A percentile compares a stretch with the other conserved stretches of the same genome.
Evolutionary conservation across 257 asterid genomes (phyloP).

Genomic region (Linderniella brevidens): DNA sequence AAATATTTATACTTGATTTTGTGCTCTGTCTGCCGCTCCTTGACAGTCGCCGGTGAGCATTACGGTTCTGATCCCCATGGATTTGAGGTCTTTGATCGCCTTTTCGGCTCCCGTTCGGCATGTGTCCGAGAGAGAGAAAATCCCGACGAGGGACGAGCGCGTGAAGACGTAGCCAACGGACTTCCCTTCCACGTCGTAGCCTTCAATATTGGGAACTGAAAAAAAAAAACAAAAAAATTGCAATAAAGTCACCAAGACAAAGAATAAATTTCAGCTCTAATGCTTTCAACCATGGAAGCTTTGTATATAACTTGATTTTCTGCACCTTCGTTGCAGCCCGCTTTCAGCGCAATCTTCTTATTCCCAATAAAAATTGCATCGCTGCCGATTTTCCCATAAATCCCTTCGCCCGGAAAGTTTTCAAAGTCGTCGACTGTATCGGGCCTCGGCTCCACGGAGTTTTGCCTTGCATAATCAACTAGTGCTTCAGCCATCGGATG

Average conservation of each 20-base stretch:
- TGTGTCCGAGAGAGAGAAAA: constrained; percentile 47
- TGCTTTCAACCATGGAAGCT: too few relatives aligned
- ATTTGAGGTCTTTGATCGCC: constrained; percentile 45
- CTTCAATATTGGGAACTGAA: constrained; percentile 50
- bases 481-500: constrained; percentile 87
- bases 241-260: too few relatives aligned
- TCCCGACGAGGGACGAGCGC: constrained; percentile 39
- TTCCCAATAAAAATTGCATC: constrained; percentile 48
- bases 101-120: constrained; percentile 82
- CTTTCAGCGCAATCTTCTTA: constrained; percentile 43
- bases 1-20: constrained; percentile 14
- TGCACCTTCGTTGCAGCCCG: constrained; percentile 49
- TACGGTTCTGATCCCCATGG: constrained; percentile 51
- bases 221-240: not conserved
- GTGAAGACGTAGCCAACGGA: constrained; percentile 52
- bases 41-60: constrained; percentile 79
- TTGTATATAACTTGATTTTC: too few relatives aligned
- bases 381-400: constrained; percentile 48
- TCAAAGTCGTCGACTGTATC: constrained; percentile 44
- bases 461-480: constrained; percentile 33
- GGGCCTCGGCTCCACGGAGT: constrained; percentile 40
- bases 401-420: constrained; percentile 84
- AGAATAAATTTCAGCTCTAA: too few relatives aligned
- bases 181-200: constrained; percentile 32
- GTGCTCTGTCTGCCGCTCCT: constrained; percentile 62